Evolutionary conservation across 768 basidiomycete species (phyloP).

Genomic region (Cubamyces sp.): DNA sequence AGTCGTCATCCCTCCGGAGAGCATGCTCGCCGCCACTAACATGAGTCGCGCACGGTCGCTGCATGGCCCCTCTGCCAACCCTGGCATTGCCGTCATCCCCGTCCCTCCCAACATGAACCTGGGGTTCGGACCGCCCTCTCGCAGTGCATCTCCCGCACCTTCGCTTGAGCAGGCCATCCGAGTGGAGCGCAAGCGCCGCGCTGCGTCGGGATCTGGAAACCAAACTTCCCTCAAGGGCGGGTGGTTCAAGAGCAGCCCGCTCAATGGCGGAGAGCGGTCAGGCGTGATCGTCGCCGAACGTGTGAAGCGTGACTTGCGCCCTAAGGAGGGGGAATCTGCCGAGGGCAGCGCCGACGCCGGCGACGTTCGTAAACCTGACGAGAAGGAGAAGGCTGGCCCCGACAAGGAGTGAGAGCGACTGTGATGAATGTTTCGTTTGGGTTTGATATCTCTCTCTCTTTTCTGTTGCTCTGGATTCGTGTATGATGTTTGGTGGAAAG

Average conservation of each 20-base stretch:
- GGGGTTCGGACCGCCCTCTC: slow-evolving; percentile 32
- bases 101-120: slow-evolving; percentile 15
- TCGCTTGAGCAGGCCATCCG: slow-evolving; percentile 73
- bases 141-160: slow-evolving; percentile 52
- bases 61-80: slow-evolving; percentile 5
- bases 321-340: neutral
- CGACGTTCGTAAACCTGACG: slow-evolving; percentile 39
- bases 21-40: slow-evolving; percentile 5
- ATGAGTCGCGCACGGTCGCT: slow-evolving; percentile 11
- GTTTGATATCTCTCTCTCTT: neutral
- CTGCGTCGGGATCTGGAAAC: slow-evolving; percentile 28
- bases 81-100: slow-evolving; percentile 17
- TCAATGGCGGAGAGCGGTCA: slow-evolving; percentile 47
- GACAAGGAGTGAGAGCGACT: slow-evolving; percentile 33
- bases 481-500: neutral
- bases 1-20: slow-evolving; percentile 5
- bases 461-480: neutral
- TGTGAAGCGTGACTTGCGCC: slow-evolving; percentile 36
- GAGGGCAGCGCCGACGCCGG: slow-evolving; percentile 5
- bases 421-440: neutral
- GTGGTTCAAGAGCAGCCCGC: slow-evolving; percentile 77
- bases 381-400: slow-evolving; percentile 39
- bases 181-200: slow-evolving; percentile 66
- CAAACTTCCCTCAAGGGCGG: slow-evolving; percentile 47
- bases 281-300: slow-evolving; percentile 56